Evolutionary conservation across 1,284 basidiomycete genomes (phyloP), one percentile per base, ranked within the genome.

Genomic region (Fomitiporia mediterranea): DNA sequence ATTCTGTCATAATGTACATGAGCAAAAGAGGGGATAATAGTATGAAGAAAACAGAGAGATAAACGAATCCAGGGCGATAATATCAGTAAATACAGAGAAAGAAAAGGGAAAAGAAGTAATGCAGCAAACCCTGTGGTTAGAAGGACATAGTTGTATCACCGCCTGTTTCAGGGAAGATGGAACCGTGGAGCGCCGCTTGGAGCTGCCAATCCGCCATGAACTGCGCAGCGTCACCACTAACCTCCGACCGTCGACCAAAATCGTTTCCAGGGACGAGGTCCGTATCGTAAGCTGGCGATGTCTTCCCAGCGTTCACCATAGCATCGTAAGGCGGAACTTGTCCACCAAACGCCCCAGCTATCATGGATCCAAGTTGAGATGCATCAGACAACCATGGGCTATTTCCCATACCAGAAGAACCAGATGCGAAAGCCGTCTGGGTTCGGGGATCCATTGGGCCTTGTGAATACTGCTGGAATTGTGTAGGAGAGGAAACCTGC

Each of bases 151-250:
- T 28, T 15, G 25, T n/a, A 46, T 46, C 44, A 7, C 9, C 27
- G 11, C 17, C 37, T 27, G 50, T 8, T 35, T 9, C 19, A 50
- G 15, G 19, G 37, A 39, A 27, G 3, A 25, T 4, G 9, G n/a
- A 11, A 38, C 38, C 49, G 2, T 51, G 37, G 2, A 51, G 17
- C 1, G 37, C 37, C 17, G 35, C 50, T 25, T 51, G 50, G 7
- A 42, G 27, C 13, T 38, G 21, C 50, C 50, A 51, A 27, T 51
- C 50, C 23, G 21, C 50, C 7, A 39, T 38, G 27, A 51, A 51
- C 9, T 38, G 39, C 13, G 23, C 32, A 8, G 37, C 35, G 28
- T 39, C 38, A 8, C 44, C 44, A n/a, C 44, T 46, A 17, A 46
- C n/a, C 44, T 46, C 44, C n/a, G 44, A 7, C 4, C 4, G 4